These are phyloP conservation scores for Fraxinus nigra DNA, from an alignment of 305 asterid genomes.

Conservation along the genomic window DNA sequence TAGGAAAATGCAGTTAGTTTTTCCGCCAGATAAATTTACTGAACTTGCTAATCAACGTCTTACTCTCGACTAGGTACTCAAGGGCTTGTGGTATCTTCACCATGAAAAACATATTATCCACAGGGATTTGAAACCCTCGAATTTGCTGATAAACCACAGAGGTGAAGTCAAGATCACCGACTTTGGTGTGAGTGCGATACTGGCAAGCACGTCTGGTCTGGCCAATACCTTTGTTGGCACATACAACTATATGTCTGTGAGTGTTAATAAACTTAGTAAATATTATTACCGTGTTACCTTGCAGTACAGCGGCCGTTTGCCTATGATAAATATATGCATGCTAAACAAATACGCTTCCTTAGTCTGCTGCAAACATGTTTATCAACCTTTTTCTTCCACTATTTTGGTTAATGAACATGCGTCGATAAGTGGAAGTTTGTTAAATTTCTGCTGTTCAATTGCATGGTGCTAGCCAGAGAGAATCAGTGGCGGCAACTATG, in stretches of 20 bases:
- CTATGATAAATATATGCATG: neutral
- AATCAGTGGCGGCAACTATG: constrained; percentile 67
- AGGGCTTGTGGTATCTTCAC: constrained; percentile 98
- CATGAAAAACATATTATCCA: constrained; percentile 94
- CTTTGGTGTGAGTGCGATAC: constrained; percentile 91
- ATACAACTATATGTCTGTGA: constrained; percentile 98
- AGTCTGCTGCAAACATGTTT: neutral
- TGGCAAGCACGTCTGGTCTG: constrained; percentile 74
- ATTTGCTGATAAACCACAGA: constrained; percentile 82
- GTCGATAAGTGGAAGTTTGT: constrained; percentile 2
- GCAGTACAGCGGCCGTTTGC: neutral
- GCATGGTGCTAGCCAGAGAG: constrained; percentile 78
- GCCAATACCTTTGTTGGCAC: constrained; percentile 97
- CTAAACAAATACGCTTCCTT: neutral
- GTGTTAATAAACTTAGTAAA: constrained; percentile 29
- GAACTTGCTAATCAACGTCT: constrained; percentile 4
- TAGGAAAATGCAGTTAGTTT: constrained; percentile 19
- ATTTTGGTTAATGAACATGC: neutral
- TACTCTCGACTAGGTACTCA: constrained; percentile 62
- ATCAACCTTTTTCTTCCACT: neutral
- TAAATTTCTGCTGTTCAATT: constrained; percentile 13
- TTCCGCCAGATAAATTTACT: neutral
- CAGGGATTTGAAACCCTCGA: constrained; percentile 93
- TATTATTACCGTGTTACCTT: neutral
- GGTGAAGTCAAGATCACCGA: constrained; percentile 99